Evolutionary conservation across 805 yeast genomes (phyloP), one percentile per base, ranked within the genome.

Genomic region (Lachancea nothofagi): DNA sequence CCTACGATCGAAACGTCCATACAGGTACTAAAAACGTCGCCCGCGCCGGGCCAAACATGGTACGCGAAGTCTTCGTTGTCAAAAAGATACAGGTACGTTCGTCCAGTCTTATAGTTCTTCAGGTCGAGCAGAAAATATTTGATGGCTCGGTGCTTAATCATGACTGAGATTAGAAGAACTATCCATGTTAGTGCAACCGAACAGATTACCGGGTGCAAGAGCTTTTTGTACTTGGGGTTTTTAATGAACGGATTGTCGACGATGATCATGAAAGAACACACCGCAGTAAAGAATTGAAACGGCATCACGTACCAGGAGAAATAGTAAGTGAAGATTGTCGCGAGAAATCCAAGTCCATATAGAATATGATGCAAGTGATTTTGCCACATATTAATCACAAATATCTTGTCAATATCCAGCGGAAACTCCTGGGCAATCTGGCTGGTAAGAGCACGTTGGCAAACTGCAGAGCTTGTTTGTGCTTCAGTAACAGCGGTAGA

Each of bases 1-100:
- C 90, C 75, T 1, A 82, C 88, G 59, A 84, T 84, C 2, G 87
- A 75, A 7, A 82, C 72, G 51, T 83, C 93, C 82, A 84, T 79
- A 48, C 83, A 58, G 0, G 88, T 72, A 5, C 78, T 57, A 28
- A 84, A 67, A 13, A 84, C 66, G 54, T 84, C 94, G 2, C 95
- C 95, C 10, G 89, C 84, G 0, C 95, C 95, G 1, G 94, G 93
- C 73, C 77, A 72, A 15, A 59, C 54, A 3, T 55, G 48, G 39
- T 53, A 50, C 15, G 53, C 53, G 38, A 46, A 44, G 18, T 45
- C 28, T 6, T 43, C 41, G 13, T 36, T 47, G 48, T 71, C 71
- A 57, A 82, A 80, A 20, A 84, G 65, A 41, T 71, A 62, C 32
- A 80, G 56, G 51, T 84, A 84, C 10, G 68, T 81, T 40, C 79